Percentiles rank a stretch among this genome's conserved stretches.
Evolutionary conservation across 352 stramenopile genomes (phyloP).

Genomic region (Pythium chondricola): DNA sequence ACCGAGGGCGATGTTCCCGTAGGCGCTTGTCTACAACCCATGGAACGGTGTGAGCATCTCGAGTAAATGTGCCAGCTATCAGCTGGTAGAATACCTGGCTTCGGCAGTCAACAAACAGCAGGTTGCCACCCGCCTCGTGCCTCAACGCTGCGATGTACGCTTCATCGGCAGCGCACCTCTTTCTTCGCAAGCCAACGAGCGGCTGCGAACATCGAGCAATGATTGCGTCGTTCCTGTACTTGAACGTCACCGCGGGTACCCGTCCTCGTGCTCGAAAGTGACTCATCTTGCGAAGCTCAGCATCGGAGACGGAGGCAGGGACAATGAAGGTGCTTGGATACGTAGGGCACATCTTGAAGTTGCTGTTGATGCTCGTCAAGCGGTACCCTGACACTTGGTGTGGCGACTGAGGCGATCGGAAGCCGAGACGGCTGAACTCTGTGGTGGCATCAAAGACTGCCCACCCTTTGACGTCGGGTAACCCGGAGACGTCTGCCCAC

Average conservation of each 20-base stretch:
- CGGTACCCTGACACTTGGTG: constrained; percentile 50
- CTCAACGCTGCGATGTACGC: constrained; percentile 54
- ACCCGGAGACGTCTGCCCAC: constrained; percentile 23
- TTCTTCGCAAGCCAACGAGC: constrained; percentile 91
- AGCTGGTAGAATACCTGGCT: constrained; percentile 36
- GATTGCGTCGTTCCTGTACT: constrained; percentile 84
- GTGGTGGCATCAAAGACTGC: constrained; percentile 39
- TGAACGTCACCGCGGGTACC: constrained; percentile 90
- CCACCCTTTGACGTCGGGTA: constrained; percentile 51
- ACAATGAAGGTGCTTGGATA: constrained; percentile 87
- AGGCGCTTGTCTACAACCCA: constrained; percentile 73
- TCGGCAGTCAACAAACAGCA: constrained; percentile 78
- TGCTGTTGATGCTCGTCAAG: constrained; percentile 60
- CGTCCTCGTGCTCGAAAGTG: constrained; percentile 90
- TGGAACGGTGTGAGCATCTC: too few relatives aligned
- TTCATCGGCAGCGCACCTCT: constrained; percentile 90
- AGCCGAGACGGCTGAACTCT: constrained; percentile 57
- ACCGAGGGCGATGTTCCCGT: constrained; percentile 74
- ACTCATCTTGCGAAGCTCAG: constrained; percentile 81
- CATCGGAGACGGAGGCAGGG: constrained; percentile 88
- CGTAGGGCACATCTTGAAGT: constrained; percentile 76
- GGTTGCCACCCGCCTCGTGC: constrained; percentile 46
- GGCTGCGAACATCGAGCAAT: constrained; percentile 93
- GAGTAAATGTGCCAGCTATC: not conserved
- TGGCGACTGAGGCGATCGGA: constrained; percentile 32